Evolutionary conservation across 2,329 filamentous ascomycete genomes (phyloP).

Genomic region (Claviceps pusilla): DNA sequence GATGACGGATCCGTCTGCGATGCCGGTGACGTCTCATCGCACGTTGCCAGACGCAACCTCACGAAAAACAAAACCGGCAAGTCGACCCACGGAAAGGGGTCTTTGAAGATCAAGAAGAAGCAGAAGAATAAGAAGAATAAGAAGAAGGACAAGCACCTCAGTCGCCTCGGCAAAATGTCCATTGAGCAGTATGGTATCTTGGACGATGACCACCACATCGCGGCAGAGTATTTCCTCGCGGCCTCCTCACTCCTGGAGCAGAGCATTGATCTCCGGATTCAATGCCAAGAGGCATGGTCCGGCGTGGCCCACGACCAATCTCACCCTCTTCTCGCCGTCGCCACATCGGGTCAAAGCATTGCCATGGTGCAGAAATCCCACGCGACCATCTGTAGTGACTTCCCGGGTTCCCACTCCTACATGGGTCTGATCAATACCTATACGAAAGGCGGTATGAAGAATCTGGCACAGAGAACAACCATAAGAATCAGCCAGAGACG

Average conservation of each 20-base stretch:
- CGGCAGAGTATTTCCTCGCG: constrained; percentile 28
- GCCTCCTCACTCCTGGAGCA: constrained; percentile 23
- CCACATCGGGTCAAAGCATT: not conserved
- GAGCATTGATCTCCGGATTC: constrained; percentile 23
- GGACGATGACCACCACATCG: constrained; percentile 9
- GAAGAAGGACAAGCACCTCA: not conserved
- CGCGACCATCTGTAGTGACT: constrained; percentile 27
- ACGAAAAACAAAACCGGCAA: not conserved
- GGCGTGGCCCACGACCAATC: not conserved
- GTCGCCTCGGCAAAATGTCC: constrained; percentile 1
- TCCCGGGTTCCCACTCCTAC: constrained; percentile 29
- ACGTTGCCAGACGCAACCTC: too few species aligned
- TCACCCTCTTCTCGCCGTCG: not conserved
- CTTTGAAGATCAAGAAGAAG: too few species aligned
- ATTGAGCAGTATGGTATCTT: constrained; percentile 10
- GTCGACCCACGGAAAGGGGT: not conserved
- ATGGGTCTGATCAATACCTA: constrained; percentile 26
- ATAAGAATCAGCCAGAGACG: not conserved
- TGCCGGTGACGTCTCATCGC: not conserved
- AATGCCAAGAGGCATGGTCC: constrained; percentile 11
- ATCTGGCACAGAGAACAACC: constrained; percentile 9
- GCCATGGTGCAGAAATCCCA: constrained; percentile 24
- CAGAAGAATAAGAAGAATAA: too few species aligned
- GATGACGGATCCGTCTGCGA: not conserved
- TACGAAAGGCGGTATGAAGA: constrained; percentile 21